Conservation (phyloP, 2,329 filamentous ascomycete genomes). For the Ceratocystis papillata region DNA sequence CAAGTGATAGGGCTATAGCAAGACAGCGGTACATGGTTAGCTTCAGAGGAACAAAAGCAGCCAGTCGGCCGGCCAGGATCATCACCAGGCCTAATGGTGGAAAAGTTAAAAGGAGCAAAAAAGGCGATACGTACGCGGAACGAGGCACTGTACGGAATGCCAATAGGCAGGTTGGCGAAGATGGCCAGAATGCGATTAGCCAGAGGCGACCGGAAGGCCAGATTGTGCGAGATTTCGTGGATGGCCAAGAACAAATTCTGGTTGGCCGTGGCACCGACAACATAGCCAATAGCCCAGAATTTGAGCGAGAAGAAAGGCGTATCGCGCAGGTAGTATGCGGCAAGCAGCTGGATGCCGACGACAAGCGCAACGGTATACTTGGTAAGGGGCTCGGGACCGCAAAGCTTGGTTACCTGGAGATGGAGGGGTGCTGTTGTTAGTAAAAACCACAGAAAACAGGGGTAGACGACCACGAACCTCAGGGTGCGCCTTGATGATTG, state of each 20-base stretch:
- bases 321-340: constrained; percentile 65
- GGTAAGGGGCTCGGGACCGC: constrained; percentile 87
- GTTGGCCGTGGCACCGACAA: constrained; percentile 89
- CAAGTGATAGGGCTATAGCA: constrained; percentile 72
- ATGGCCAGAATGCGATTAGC: constrained; percentile 82
- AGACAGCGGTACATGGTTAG: constrained; percentile 6
- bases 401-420: constrained; percentile 80
- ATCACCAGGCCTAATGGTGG: too few relatives aligned
- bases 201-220: constrained; percentile 72
- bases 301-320: constrained; percentile 70
- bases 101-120: too few relatives aligned
- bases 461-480: constrained; percentile 49
- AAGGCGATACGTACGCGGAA: constrained; percentile 57
- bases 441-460: not conserved
- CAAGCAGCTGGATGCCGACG: constrained; percentile 66
- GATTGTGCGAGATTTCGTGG: constrained; percentile 96
- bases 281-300: constrained; percentile 79
- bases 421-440: constrained; percentile 7
- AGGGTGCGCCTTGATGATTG: constrained; percentile 96
- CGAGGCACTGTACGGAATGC: constrained; percentile 87
- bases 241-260: constrained; percentile 98
- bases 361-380: constrained; percentile 84
- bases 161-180: constrained; percentile 91
- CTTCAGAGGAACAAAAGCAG: constrained; percentile 6
- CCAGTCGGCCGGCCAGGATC: not conserved